Percentiles rank a stretch among this genome's conserved stretches.
phyloP scores from a whole-genome alignment of 1,139 yeast species.

The Schwanniomyces etchellsii region DNA sequence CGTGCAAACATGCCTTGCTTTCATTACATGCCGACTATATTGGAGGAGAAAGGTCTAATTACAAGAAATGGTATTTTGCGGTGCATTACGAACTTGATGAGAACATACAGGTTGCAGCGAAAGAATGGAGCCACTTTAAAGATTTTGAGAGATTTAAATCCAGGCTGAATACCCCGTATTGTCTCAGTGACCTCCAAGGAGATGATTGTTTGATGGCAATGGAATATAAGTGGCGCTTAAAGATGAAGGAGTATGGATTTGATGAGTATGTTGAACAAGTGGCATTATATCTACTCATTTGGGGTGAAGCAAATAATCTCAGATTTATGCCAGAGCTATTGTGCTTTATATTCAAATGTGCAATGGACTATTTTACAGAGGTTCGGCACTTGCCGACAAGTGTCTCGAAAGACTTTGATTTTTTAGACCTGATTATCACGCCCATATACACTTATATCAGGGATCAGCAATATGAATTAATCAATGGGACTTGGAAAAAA shows the following conservation, averaged over 20 bases:
- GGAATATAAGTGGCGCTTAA: constrained; percentile 19
- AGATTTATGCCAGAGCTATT: constrained; percentile 40
- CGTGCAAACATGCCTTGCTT: constrained; percentile 27
- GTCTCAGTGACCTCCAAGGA: constrained; percentile 11
- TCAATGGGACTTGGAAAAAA: constrained; percentile 38
- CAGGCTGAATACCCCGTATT: constrained; percentile 7
- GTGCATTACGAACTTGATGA: constrained; percentile 22
- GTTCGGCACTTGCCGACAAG: too few species aligned
- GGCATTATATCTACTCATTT: constrained; percentile 29
- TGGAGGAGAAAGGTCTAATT: constrained; percentile 37
- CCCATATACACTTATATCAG: constrained; percentile 41
- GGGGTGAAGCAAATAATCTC: constrained; percentile 42
- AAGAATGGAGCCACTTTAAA: constrained; percentile 10
- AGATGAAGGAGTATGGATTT: constrained; percentile 13
- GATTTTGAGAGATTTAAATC: constrained; percentile 6
- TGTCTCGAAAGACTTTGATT: constrained; percentile 12
- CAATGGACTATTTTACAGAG: constrained; percentile 15
- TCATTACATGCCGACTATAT: constrained; percentile 38
- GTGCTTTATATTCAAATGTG: constrained; percentile 32
- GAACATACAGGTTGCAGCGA: constrained; percentile 6
- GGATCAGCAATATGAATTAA: constrained; percentile 34
- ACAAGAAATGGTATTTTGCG: constrained; percentile 37
- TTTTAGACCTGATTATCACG: constrained; percentile 34
- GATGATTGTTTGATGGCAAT: constrained; percentile 12
- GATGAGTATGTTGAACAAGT: constrained; percentile 24